Evolutionary conservation across 768 basidiomycete genomes (phyloP), one percentile per base, ranked within the genome.

Genomic region (Russula sp.): DNA sequence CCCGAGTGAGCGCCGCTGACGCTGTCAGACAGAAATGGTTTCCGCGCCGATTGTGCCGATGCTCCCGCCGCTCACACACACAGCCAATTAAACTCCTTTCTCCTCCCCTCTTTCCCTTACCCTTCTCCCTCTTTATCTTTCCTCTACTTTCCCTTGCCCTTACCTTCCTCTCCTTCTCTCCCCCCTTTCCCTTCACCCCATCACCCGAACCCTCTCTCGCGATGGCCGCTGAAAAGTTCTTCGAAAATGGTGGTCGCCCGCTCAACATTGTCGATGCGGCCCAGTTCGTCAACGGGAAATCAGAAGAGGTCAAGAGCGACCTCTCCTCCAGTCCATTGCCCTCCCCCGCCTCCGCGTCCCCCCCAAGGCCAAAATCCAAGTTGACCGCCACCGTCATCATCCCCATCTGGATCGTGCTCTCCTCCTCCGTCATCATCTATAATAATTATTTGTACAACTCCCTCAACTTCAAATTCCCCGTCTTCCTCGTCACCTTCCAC

Each of bases 401-500:
- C 59, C 94, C 92, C 32, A 77, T 96, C 59, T 98, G 96, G 96
- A 98, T 97, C 69, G 75, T 83, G 20, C 86, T 96, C 67, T 89
- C 86, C 66, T 92, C 93, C 29, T 72, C 84, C 8, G 95, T 98
- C 71, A 98, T 98, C 75, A 85, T 97, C 61, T 97, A 98, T 83
- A 97, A 97, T 82, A 96, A 93, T 73, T 86, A 86, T 71, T 75
- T 91, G 67, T 93, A 90, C 79, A 90, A 89, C 74, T 82, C 81
- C 48, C 83, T 89, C 69, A 74, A 85, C 63, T 97, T 97, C 79
- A 83, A 84, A 70, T 97, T 78, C 77, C 95, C 95, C 34, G 93
- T 97, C 66, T 96, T 95, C 75, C 81, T 93, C 49, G 93, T 94
- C 58, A 95, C 93, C 45, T 95, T 81, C 81, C 93, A 93, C 72